phyloP scores from a whole-genome alignment of 257 asterid species.

The Capsicum chinense region DNA sequence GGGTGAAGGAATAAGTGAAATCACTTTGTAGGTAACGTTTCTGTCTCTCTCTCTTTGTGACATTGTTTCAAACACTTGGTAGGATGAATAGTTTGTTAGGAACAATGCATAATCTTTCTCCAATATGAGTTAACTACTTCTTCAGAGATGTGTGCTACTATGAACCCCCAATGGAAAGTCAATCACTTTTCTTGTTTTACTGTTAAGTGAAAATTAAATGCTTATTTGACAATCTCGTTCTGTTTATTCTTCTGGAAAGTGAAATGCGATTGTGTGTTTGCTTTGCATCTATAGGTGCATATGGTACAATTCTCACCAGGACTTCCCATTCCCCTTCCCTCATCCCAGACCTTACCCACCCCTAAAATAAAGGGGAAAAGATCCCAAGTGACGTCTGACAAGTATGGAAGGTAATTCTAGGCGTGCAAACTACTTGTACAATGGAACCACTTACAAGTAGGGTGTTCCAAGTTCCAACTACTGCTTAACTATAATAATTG shows the following conservation, averaged over 20 bases:
- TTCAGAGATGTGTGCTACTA: not conserved
- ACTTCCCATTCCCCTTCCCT: not conserved
- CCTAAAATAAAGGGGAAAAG: not conserved
- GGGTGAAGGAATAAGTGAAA: constrained; percentile 75
- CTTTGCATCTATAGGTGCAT: not conserved
- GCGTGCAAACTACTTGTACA: not conserved
- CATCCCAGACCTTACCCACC: not conserved
- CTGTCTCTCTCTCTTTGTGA: not conserved
- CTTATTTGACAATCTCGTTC: not conserved
- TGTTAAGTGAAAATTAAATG: not conserved
- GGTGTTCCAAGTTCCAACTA: not conserved
- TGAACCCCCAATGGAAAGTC: not conserved
- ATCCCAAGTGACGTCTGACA: not conserved
- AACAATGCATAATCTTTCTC: not conserved
- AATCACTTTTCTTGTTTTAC: not conserved
- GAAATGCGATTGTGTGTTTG: not conserved
- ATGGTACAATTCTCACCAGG: not conserved
- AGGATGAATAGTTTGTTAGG: not conserved
- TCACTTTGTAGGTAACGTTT: constrained; percentile 59
- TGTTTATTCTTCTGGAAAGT: not conserved
- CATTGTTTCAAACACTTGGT: constrained; percentile 2
- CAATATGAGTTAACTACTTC: not conserved
- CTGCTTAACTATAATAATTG: not conserved
- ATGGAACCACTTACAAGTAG: not conserved
- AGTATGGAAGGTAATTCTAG: not conserved